Base-by-base conservation (phyloP, 1,284 basidiomycete genomes). In the Cutaneotrichosporon cutaneum region DNA sequence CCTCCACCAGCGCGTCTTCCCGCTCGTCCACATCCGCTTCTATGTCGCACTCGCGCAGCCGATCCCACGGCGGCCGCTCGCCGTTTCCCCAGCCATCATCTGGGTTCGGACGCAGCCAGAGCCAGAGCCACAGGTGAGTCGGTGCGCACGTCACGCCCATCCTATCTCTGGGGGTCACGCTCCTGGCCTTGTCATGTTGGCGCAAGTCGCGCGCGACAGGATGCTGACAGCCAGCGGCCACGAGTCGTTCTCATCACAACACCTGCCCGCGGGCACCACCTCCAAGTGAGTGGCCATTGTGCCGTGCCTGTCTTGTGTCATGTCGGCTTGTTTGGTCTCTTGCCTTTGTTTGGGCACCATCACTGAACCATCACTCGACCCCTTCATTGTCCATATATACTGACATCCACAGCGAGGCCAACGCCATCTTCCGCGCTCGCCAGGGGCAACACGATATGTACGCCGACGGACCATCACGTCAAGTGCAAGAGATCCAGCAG, bases 261-360 rank as follows among this genome's bases (percentile, higher is more conserved):
- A 47, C 14, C 13, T 27, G 9, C 50, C 50, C 9, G 22, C 33
- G 10, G 21, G 33, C 52, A 54, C 52, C 8, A 14, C 33, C 7
- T 35, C 35, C n/a, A 54, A 54, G 52, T 54, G 21, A 22, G 52
- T 51, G 48, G 48, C 47, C 47, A 50, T 50, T 51, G 48, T 51
- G 13, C 26, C 26, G 48, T 51, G 48, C 48, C 27, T 51, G 48
- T 26, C 16, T n/a, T 42, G 39, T 42, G 39, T 18, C 39, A 42
- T 42, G 39, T 42, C 39, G 5, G 39, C 39, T 42, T 42, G 39
- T 42, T 42, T 36, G 33, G 21, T 32, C 18, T 27, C 18, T 6
- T n/a, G n/a, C 26, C 21, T 21, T 36, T 54, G 33, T 36, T 36
- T 36, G 4, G 33, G 21, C n/a, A 24, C 21, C 52, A 24, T 36